Conservation (phyloP, 1,139 yeast species). For the Taphrina confusa region DNA sequence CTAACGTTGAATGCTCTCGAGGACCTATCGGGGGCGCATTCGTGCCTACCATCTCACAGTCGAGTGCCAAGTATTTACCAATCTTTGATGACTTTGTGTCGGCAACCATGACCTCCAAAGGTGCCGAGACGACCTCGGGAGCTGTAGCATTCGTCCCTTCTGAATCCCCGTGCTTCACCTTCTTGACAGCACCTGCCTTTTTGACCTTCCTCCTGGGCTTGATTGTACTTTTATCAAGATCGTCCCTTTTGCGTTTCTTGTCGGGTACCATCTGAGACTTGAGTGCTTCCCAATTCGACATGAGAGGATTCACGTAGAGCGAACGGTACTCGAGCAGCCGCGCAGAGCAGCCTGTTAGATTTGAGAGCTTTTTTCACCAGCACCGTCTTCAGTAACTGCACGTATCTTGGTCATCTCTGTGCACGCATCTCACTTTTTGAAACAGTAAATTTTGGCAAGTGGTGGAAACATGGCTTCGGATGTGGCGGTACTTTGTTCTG, state of each 20-base stretch:
- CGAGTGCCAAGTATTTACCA: conserved; percentile 81
- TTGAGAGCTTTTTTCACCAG: no score
- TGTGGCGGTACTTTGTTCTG: conserved; percentile 10
- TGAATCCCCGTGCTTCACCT: not conserved
- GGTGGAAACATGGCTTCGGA: conserved; percentile 13
- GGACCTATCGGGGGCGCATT: conserved; percentile 52
- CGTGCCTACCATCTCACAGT: conserved; percentile 92
- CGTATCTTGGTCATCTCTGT: no score
- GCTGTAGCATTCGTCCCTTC: not conserved
- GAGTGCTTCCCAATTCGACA: conserved; percentile 33
- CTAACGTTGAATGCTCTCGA: conserved; percentile 73
- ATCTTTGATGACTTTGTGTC: conserved; percentile 36
- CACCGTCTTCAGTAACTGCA: no score
- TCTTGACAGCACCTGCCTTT: not conserved
- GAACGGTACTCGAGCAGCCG: no score
- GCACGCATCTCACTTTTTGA: no score
- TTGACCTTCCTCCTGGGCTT: not conserved
- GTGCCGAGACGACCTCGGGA: conserved; percentile 3
- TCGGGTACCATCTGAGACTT: conserved; percentile 11
- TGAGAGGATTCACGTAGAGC: no score
- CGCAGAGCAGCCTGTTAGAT: no score
- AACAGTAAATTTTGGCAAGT: conserved; percentile 4
- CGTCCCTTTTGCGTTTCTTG: conserved; percentile 19
- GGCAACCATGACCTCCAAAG: conserved; percentile 19
- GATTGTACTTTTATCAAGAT: not conserved